Evolutionary conservation across 2,329 filamentous ascomycete species (phyloP).

Genomic region (Botrytis byssoidea): DNA sequence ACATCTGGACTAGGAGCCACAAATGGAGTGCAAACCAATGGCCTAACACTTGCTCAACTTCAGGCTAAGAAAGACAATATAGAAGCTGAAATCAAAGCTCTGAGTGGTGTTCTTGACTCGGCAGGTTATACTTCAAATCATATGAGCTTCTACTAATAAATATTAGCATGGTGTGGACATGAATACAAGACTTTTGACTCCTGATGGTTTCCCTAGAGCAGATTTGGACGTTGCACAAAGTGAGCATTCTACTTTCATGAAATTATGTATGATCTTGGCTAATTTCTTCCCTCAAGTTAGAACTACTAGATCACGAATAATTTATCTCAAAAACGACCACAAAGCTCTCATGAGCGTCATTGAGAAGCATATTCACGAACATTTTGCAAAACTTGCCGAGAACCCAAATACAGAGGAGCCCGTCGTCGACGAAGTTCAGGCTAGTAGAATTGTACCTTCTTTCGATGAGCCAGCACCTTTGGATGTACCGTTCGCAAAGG

Average conservation of each 20-base stretch:
- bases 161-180: slow-evolving; percentile 85
- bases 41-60: slow-evolving; percentile 73
- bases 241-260: slow-evolving; percentile 45
- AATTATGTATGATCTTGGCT: neutral
- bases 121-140: slow-evolving; percentile 49
- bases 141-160: slow-evolving; percentile 22
- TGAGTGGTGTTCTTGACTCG: slow-evolving; percentile 84
- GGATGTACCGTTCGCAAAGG: slow-evolving; percentile 76
- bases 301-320: slow-evolving; percentile 87
- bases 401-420: slow-evolving; percentile 38
- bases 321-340: slow-evolving; percentile 88
- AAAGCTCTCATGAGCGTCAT: slow-evolving; percentile 82
- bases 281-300: slow-evolving; percentile 60
- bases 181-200: slow-evolving; percentile 81
- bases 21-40: slow-evolving; percentile 60
- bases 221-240: slow-evolving; percentile 95
- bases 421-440: slow-evolving; percentile 28
- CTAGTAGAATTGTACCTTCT: slow-evolving; percentile 39
- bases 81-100: slow-evolving; percentile 81
- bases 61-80: slow-evolving; percentile 80
- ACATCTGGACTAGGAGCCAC: slow-evolving; percentile 56
- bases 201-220: slow-evolving; percentile 86
- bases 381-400: slow-evolving; percentile 70
- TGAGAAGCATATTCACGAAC: slow-evolving; percentile 82
- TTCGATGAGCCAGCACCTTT: slow-evolving; percentile 40